Conservation (phyloP, 331 rosid species). For the Phaseolus coccineus region DNA sequence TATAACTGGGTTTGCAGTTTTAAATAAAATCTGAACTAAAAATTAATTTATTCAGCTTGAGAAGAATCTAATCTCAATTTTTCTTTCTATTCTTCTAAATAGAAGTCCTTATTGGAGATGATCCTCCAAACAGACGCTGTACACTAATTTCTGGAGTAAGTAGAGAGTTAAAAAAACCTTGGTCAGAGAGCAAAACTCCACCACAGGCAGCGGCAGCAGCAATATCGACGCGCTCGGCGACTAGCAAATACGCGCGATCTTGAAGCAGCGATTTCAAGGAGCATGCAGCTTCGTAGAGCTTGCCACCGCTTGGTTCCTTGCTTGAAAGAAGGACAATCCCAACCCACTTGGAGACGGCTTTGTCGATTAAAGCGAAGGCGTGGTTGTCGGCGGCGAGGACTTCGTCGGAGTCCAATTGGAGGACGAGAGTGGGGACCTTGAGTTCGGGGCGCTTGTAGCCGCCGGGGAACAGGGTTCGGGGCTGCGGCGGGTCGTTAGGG, state of each 20-base stretch:
- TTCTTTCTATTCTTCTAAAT: too few relatives aligned
- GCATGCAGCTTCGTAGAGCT: constrained; percentile 86
- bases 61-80: too few relatives aligned
- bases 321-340: constrained; percentile 72
- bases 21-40: background rate
- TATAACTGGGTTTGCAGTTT: background rate
- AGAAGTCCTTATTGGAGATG: too few relatives aligned
- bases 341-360: constrained; percentile 75
- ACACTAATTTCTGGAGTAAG: background rate
- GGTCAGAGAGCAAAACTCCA: constrained; percentile 90
- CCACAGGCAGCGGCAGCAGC: constrained; percentile 84
- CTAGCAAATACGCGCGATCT: constrained; percentile 81
- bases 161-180: constrained; percentile 56
- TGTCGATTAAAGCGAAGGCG: constrained; percentile 57
- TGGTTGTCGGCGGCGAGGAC: constrained; percentile 49
- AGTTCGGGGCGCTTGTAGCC: constrained; percentile 90
- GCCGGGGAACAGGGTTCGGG: constrained; percentile 78
- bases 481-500: constrained; percentile 39
- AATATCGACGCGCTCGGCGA: constrained; percentile 89
- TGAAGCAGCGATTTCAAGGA: constrained; percentile 68
- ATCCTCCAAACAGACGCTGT: too few relatives aligned
- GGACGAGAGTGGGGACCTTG: constrained; percentile 68
- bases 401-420: constrained; percentile 64
- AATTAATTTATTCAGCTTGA: too few relatives aligned
- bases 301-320: constrained; percentile 62